phyloP scores from a whole-genome alignment of 768 basidiomycete genomes.

The Tulasnella sp. region DNA sequence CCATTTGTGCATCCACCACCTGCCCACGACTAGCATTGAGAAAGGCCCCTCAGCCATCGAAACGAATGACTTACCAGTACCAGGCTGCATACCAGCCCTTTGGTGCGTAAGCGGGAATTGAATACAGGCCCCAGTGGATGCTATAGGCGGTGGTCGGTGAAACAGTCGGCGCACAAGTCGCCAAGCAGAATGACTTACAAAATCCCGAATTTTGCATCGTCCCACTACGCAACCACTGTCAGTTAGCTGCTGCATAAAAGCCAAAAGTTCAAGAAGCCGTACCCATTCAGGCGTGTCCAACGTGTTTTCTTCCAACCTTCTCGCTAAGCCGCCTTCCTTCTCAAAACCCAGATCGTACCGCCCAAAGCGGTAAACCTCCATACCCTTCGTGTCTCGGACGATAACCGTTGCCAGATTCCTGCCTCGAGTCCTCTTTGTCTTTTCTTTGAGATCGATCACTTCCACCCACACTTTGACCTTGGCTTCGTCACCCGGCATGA shows the following conservation, averaged over 20 bases:
- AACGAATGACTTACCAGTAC: conserved; percentile 52
- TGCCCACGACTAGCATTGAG: conserved; percentile 34
- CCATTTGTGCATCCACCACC: conserved; percentile 49
- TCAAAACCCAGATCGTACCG: conserved; percentile 45
- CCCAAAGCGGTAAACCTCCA: conserved; percentile 46
- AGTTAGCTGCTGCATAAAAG: conserved; percentile 17
- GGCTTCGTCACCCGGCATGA: conserved; percentile 57
- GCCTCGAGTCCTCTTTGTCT: conserved; percentile 42
- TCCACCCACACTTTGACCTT: conserved; percentile 50
- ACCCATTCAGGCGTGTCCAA: conserved; percentile 61
- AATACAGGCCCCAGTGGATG: conserved; percentile 50
- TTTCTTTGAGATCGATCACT: neutral
- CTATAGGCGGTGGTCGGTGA: conserved; percentile 39
- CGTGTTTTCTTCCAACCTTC: neutral
- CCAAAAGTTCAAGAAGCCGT: conserved; percentile 34
- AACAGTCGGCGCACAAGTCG: neutral
- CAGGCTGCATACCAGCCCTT: conserved; percentile 55
- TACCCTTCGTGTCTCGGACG: conserved; percentile 47
- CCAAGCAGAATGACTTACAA: conserved; percentile 48
- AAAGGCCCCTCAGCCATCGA: neutral
- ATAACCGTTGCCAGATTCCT: conserved; percentile 38
- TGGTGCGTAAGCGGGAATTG: conserved; percentile 39
- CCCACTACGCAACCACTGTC: conserved; percentile 47
- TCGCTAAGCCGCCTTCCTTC: neutral
- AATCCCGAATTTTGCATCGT: conserved; percentile 58